A percentile compares a stretch with the other conserved stretches of the same genome.
These are phyloP conservation scores for Mucor saturninus DNA, from an alignment of 371 early-diverging fungal genomes.

Conservation along the genomic window DNA sequence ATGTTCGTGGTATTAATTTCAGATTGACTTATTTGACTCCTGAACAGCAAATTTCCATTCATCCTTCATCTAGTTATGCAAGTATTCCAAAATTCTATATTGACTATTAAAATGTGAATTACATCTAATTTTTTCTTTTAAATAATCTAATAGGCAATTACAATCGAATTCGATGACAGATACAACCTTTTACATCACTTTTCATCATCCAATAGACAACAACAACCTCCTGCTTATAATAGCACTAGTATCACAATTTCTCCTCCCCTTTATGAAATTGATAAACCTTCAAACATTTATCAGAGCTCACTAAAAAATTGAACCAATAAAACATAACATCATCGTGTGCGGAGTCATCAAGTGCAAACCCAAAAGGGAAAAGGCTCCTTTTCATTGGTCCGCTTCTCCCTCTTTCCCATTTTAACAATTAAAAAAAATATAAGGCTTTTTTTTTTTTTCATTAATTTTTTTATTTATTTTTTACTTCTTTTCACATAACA, in stretches of 20 bases:
- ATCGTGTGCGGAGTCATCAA: background rate
- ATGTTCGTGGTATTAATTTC: slow-evolving; percentile 52
- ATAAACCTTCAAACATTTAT: slow-evolving; percentile 32
- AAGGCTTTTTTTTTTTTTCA: background rate
- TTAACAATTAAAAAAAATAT: too few relatives aligned
- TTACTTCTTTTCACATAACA: slow-evolving; percentile 10
- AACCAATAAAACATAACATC: background rate
- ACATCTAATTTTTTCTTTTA: slow-evolving; percentile 2
- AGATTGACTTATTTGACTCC: slow-evolving; percentile 35
- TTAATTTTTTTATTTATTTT: slow-evolving; percentile 3
- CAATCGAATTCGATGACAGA: slow-evolving; percentile 48
- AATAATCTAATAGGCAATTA: slow-evolving; percentile 34
- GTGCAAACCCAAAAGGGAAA: background rate
- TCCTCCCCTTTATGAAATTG: slow-evolving; percentile 10
- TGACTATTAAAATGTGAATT: too few relatives aligned
- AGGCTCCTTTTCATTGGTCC: background rate
- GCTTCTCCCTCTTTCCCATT: background rate
- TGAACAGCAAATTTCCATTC: slow-evolving; percentile 27
- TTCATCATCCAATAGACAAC: slow-evolving; percentile 15
- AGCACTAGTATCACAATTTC: slow-evolving; percentile 13
- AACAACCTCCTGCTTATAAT: slow-evolving; percentile 32
- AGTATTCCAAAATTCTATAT: slow-evolving; percentile 18
- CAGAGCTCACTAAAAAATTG: slow-evolving; percentile 7
- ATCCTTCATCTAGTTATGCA: slow-evolving; percentile 36
- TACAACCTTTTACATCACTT: slow-evolving; percentile 50